Evolutionary conservation across 2,329 filamentous ascomycete genomes (phyloP).

Genomic region (Xylariaceae sp.): DNA sequence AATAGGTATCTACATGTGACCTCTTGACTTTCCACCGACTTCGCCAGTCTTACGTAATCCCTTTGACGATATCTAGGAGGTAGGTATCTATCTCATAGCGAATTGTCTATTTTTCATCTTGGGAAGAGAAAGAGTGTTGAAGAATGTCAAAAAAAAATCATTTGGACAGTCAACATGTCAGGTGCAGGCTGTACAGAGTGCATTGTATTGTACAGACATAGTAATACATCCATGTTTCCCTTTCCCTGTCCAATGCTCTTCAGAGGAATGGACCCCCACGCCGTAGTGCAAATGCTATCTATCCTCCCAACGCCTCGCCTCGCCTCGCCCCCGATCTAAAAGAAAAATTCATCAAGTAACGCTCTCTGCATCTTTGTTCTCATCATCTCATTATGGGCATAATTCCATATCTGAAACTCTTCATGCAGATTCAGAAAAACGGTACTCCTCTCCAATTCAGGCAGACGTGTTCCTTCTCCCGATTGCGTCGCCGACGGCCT

Average conservation of each 20-base stretch:
- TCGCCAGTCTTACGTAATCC: no score
- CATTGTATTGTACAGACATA: no score
- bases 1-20: no score
- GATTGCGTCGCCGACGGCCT: slow-evolving; percentile 32
- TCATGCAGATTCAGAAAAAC: slow-evolving; percentile 19
- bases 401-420: slow-evolving; percentile 26
- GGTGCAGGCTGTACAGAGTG: no score
- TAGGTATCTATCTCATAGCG: no score
- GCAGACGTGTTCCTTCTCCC: slow-evolving; percentile 31
- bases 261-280: background rate
- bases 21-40: no score
- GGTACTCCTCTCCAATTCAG: slow-evolving; percentile 16
- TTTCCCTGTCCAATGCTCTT: background rate
- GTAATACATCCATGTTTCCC: no score
- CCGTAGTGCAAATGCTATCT: background rate
- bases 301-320: slow-evolving; percentile 3
- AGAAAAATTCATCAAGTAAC: slow-evolving; percentile 21
- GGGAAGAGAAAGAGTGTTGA: no score
- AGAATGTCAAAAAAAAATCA: no score
- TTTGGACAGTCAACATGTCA: no score
- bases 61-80: no score
- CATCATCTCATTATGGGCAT: slow-evolving; percentile 19
- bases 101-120: no score
- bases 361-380: slow-evolving; percentile 8
- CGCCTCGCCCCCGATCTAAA: slow-evolving; percentile 14